Evolutionary conservation across 768 basidiomycete genomes (phyloP).

Genomic region (Kwoniella dendrophila): DNA sequence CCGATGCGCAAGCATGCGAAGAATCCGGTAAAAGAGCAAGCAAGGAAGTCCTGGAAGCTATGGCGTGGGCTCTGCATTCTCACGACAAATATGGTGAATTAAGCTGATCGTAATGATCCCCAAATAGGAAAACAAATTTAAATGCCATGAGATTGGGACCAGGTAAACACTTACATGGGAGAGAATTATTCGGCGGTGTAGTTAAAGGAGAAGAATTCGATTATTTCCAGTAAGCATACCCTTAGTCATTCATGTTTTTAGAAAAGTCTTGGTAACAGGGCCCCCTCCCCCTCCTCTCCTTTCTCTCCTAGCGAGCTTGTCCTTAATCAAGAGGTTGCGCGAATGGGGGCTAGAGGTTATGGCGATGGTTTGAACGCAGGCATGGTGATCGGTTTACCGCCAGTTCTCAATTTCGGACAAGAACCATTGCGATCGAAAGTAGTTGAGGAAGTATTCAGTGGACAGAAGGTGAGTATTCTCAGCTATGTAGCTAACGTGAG

Average conservation of each 20-base stretch:
- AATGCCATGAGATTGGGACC: slow-evolving; percentile 93
- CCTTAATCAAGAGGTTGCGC: slow-evolving; percentile 72
- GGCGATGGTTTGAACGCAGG: slow-evolving; percentile 77
- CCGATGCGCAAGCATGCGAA: slow-evolving; percentile 77
- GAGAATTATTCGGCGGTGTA: slow-evolving; percentile 70
- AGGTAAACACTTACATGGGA: slow-evolving; percentile 80
- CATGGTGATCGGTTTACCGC: slow-evolving; percentile 75
- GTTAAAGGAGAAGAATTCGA: slow-evolving; percentile 85
- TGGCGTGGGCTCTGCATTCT: slow-evolving; percentile 65
- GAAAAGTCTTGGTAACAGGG: background rate
- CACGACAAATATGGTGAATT: background rate
- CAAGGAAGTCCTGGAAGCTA: slow-evolving; percentile 72
- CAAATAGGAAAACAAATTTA: slow-evolving; percentile 67
- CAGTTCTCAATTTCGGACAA: slow-evolving; percentile 80
- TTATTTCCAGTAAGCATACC: slow-evolving; percentile 76
- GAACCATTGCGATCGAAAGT: slow-evolving; percentile 69
- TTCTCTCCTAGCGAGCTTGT: slow-evolving; percentile 63
- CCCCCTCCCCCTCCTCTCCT: too few relatives aligned
- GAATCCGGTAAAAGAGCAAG: slow-evolving; percentile 87
- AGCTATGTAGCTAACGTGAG: background rate
- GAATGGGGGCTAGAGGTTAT: slow-evolving; percentile 75
- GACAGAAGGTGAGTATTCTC: slow-evolving; percentile 62
- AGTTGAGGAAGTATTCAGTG: slow-evolving; percentile 64
- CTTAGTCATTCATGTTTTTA: background rate
- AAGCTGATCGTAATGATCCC: background rate